Evolutionary conservation across 2,329 filamentous ascomycete species (phyloP).

Genomic region (Diaporthe amygdali): DNA sequence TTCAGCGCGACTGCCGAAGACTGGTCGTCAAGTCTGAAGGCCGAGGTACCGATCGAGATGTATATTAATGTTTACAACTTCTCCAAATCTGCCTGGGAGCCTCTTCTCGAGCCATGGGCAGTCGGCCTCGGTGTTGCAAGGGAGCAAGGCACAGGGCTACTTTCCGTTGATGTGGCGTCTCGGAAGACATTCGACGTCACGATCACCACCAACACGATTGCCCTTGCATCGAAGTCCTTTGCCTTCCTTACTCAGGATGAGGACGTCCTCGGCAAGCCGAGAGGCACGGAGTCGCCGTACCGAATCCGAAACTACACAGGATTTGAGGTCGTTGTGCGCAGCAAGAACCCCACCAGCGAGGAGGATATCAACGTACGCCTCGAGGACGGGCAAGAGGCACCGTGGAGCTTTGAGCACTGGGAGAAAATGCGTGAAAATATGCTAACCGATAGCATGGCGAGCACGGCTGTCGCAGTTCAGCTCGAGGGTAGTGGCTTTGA

Average conservation of each 20-base stretch:
- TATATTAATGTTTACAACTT: conserved; percentile 99
- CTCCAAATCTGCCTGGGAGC: conserved; percentile 98
- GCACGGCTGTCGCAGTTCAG: conserved; percentile 76
- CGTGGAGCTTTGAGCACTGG: conserved; percentile 97
- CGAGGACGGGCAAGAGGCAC: conserved; percentile 85
- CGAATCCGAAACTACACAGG: conserved; percentile 94
- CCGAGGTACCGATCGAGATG: conserved; percentile 88
- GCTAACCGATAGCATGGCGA: conserved; percentile 79
- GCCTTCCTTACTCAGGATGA: conserved; percentile 88
- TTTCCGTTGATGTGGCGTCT: conserved; percentile 86
- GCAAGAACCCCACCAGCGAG: conserved; percentile 70
- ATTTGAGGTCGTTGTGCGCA: conserved; percentile 85
- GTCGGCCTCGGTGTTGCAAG: conserved; percentile 89
- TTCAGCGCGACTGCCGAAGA: conserved; percentile 86
- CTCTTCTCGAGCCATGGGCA: conserved; percentile 93
- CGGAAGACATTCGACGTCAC: conserved; percentile 92
- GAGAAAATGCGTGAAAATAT: conserved; percentile 95
- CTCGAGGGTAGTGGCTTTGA: conserved; percentile 96
- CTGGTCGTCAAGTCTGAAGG: conserved; percentile 88
- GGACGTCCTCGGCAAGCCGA: conserved; percentile 90
- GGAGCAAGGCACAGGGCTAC: conserved; percentile 73
- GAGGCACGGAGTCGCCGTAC: conserved; percentile 90
- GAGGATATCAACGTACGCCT: conserved; percentile 78
- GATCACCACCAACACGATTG: conserved; percentile 91
- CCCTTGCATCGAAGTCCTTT: conserved; percentile 89